Base-by-base conservation (phyloP, 2,329 filamentous ascomycete species). In the Cercospora sp. region DNA sequence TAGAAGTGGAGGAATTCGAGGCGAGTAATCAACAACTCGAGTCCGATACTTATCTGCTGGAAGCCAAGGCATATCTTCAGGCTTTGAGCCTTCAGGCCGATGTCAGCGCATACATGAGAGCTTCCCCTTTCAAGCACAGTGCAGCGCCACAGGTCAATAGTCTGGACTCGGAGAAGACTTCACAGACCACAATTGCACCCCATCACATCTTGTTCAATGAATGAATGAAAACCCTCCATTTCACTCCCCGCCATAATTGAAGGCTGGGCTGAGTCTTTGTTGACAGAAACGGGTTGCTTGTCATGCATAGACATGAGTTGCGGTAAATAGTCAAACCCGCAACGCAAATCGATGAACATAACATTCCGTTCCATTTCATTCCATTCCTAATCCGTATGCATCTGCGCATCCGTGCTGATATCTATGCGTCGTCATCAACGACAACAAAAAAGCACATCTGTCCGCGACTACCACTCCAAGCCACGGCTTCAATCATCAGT, bases 1-100 rank as follows among this genome's bases (percentile, higher is more conserved):
- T 98, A 9, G 83, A 89, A 71, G 85, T 98, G 23, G 91, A 93
- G 0, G 93, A 96, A 79, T 97, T 95, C 76, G 78, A 79, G 2
- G 61, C n/a, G 3, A 8, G 2, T 87, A 85, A 3, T 71, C 12
- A 68, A 83, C 78, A 33, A 77, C 81, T 3, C 77, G 81, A 48
- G 60, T 74, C 80, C 68, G 74, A 80, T 42, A 75, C 78, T 3
- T 80, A 82, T 61, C 81, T 85, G 3, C 78, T 89, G 36, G 75
- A 78, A 1, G 82, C 84, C 59, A 82, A 89, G 9, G 80, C 84
- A n/a, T 87, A 86, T 68, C 76, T 90, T 8, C 84, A 88, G 63
- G 76, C 80, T 12, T 75, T 87, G 26, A 80, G 83, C 51, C 80
- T 78, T 64, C 81, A 85, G 71, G 80, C 79, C 2, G 86, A 93